Conservation (phyloP, 1,284 basidiomycete species). For the Pseudozyma thailandica region DNA sequence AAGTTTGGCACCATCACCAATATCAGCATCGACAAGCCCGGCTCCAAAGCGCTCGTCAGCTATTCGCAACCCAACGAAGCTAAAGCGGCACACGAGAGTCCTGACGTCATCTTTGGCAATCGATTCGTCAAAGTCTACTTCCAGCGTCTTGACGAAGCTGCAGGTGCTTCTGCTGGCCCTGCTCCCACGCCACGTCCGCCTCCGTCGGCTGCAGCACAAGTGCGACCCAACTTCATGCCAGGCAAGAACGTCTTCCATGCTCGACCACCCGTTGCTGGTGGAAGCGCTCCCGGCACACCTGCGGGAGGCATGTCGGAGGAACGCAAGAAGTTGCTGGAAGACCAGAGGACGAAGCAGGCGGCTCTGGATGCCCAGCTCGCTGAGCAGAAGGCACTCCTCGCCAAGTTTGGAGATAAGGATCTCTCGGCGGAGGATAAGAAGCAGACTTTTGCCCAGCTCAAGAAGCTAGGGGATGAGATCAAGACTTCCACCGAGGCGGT, state of each 20-base stretch:
- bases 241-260: conserved; percentile 64
- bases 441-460: conserved; percentile 79
- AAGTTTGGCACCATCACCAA: conserved; percentile 92
- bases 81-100: conserved; percentile 86
- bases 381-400: conserved; percentile 88
- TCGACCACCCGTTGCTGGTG: conserved; percentile 27
- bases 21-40: conserved; percentile 83
- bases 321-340: conserved; percentile 69
- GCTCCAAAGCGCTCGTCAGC: conserved; percentile 82
- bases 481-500: conserved; percentile 70
- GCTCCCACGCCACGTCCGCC: conserved; percentile 77
- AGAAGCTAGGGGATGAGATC: conserved; percentile 84
- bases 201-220: conserved; percentile 10
- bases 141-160: conserved; percentile 70
- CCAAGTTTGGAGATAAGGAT: conserved; percentile 74
- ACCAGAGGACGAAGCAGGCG: conserved; percentile 75
- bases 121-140: conserved; percentile 83
- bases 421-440: conserved; percentile 81
- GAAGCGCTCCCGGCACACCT: conserved; percentile 9
- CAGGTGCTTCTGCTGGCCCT: conserved; percentile 75
- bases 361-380: conserved; percentile 84
- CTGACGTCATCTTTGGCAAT: conserved; percentile 91
- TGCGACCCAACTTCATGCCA: conserved; percentile 48
- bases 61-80: conserved; percentile 88
- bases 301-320: conserved; percentile 41